These are phyloP conservation scores for Psilocybe sp. DNA, from an alignment of 768 basidiomycete genomes.

Conservation along the genomic window DNA sequence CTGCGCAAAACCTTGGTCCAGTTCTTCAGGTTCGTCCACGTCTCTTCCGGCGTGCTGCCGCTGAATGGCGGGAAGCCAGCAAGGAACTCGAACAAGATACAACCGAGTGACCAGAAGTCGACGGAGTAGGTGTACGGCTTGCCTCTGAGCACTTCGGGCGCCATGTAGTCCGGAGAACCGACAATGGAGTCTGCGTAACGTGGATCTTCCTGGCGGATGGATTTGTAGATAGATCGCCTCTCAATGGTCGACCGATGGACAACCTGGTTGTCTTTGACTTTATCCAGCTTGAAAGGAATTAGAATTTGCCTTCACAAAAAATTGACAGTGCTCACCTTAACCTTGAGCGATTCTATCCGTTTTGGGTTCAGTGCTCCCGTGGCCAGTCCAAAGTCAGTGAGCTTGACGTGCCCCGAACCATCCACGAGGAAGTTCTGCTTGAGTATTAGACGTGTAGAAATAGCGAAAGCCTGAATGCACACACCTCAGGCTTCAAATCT, in stretches of 20 bases:
- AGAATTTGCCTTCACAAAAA: background rate
- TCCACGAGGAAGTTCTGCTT: slow-evolving; percentile 94
- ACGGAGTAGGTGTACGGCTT: slow-evolving; percentile 95
- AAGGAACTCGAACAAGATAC: slow-evolving; percentile 96
- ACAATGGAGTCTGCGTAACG: slow-evolving; percentile 97
- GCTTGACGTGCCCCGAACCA: slow-evolving; percentile 91
- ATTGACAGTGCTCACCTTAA: slow-evolving; percentile 62
- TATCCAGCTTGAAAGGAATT: slow-evolving; percentile 67
- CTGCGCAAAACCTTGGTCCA: slow-evolving; percentile 91
- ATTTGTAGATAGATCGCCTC: slow-evolving; percentile 91
- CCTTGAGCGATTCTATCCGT: slow-evolving; percentile 90
- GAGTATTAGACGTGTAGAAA: background rate
- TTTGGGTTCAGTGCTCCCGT: slow-evolving; percentile 94
- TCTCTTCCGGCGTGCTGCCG: slow-evolving; percentile 92
- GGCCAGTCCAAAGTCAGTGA: slow-evolving; percentile 96
- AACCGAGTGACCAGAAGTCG: slow-evolving; percentile 98
- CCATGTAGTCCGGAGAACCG: slow-evolving; percentile 99
- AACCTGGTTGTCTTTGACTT: slow-evolving; percentile 91
- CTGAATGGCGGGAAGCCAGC: slow-evolving; percentile 98
- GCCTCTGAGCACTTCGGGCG: slow-evolving; percentile 89
- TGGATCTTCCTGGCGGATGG: slow-evolving; percentile 85
- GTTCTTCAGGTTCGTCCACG: slow-evolving; percentile 98
- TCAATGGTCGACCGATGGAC: slow-evolving; percentile 91
- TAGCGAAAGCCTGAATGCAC: slow-evolving; percentile 10
- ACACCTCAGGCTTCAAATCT: slow-evolving; percentile 94